phyloP scores from a whole-genome alignment of 148 eudicot genomes.

The Chenopodium suecicum region DNA sequence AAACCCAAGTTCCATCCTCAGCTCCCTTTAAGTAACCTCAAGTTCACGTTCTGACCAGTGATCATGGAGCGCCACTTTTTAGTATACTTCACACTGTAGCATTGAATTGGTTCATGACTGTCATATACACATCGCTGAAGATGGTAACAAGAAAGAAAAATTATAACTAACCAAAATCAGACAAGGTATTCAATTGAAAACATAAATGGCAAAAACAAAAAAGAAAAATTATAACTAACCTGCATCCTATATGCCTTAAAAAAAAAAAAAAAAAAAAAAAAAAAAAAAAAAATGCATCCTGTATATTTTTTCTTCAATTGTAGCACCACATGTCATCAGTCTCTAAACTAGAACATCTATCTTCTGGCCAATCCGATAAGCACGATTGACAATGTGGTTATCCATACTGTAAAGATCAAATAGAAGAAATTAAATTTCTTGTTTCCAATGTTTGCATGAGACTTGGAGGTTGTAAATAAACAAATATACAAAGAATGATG shows the following conservation, averaged over 20 bases:
- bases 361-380: constrained; percentile 92
- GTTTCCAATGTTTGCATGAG: neutral
- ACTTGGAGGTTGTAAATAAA: neutral
- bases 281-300: constrained; percentile 31
- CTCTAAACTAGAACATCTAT: constrained; percentile 93
- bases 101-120: neutral
- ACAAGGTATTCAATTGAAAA: neutral
- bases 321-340: constrained; percentile 87
- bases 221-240: constrained; percentile 33
- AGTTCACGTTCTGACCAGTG: too few species aligned
- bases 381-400: constrained; percentile 97
- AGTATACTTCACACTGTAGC: neutral
- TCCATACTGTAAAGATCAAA: constrained; percentile 66
- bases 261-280: too few species aligned
- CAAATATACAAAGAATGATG: neutral
- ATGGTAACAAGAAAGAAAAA: neutral
- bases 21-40: too few species aligned
- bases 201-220: neutral
- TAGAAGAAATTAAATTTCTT: neutral
- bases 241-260: constrained; percentile 59
- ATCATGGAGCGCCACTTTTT: too few species aligned
- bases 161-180: neutral
- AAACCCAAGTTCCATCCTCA: too few species aligned
- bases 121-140: neutral
- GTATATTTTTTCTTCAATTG: constrained; percentile 94